Percentiles rank a stretch among this genome's conserved stretches.
Evolutionary conservation across 495 filamentous ascomycete species (phyloP).

Genomic region (Talaromyces wortmannii): DNA sequence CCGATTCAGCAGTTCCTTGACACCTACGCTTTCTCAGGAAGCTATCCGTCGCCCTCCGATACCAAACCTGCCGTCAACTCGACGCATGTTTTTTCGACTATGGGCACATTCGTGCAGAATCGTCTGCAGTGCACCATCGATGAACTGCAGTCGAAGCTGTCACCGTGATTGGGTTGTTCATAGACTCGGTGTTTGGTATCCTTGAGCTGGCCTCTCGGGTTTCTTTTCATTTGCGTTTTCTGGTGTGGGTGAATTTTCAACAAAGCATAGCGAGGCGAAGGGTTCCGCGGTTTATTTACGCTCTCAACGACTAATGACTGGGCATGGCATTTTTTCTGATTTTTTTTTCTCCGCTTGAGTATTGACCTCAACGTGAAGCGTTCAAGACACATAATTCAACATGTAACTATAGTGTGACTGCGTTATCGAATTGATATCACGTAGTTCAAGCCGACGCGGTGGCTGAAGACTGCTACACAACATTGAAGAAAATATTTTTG

Average conservation of each 20-base stretch:
- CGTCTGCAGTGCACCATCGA: constrained; percentile 3
- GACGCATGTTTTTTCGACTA: constrained; percentile 2
- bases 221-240: background rate
- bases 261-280: background rate
- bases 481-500: too few species aligned
- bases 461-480: background rate
- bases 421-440: background rate
- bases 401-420: background rate
- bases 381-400: background rate
- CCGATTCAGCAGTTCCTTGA: constrained; percentile 9
- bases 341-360: background rate
- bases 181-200: background rate
- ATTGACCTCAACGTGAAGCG: background rate
- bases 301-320: constrained; percentile 6
- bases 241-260: constrained; percentile 4
- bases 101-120: constrained; percentile 3
- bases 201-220: background rate
- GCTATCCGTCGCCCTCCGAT: background rate
- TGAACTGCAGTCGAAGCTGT: constrained; percentile 5
- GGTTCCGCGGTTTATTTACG: constrained; percentile 1
- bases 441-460: background rate
- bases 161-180: background rate
- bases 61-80: background rate
- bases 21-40: background rate
- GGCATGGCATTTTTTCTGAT: background rate